Base-by-base conservation (phyloP, 2,329 filamentous ascomycete genomes). In the Rutstroemia sp. region DNA sequence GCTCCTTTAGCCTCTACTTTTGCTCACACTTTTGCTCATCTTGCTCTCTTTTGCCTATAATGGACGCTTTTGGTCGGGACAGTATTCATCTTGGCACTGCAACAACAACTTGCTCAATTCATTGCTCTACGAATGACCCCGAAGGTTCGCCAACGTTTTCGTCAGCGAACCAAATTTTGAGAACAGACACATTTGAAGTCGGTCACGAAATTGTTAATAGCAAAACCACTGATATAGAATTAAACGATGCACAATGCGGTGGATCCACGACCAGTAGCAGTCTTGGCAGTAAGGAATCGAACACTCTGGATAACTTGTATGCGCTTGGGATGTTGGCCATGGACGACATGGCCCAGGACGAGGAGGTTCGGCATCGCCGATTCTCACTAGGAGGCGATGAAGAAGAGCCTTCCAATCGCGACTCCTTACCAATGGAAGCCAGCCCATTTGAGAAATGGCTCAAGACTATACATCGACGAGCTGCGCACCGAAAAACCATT, bases 401-500 rank as follows among this genome's bases (percentile, higher is more conserved):
- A 4, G 58, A 63, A 23, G 25, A n/a, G 16, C 42, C 56, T 49
- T 50, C 59, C 27, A 46, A 49, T 23, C 60, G 61, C 48, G 49
- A 46, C 9, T 58, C 56, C 12, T 19, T 58, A 18, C 58, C 57
- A 9, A 47, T 58, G 18, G 61, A 61, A 14, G 41, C 51, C 14
- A 59, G 65, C 5, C 82, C 85, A 2, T 90, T 92, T 65, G 79
- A 81, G 47, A 85, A 81, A 68, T 92, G 88, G 87, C 81, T 92
- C 71, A 86, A 76, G 61, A 86, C 80, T 4, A 72, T 92, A 19
- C 81, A 86, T 27, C 46, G 53, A 51, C 37, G 58, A 80, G 78
- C 59, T 80, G 80, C 65, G 80, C 76, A 57, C 69, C 66, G 66
- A 39, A 73, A 72, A 57, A 69, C 70, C 8, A 64, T 71, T 16